A percentile compares a stretch with the other conserved stretches of the same genome.
These are phyloP conservation scores for Cicer judaicum DNA, from an alignment of 306 rosid species.

Conservation along the genomic window DNA sequence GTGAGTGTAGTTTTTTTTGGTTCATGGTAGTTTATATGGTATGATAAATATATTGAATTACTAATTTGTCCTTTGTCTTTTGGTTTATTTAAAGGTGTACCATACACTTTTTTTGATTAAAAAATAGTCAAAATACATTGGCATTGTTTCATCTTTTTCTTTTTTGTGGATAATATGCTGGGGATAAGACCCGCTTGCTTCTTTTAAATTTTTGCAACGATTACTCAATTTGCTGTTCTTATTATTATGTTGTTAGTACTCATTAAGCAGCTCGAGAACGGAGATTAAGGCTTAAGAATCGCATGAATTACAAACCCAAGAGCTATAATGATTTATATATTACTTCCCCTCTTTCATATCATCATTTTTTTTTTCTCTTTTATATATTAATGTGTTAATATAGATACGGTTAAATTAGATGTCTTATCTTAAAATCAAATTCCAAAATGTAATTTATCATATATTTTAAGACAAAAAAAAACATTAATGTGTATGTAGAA, in stretches of 20 bases:
- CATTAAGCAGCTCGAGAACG: conserved; percentile 58
- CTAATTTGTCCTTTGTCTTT: conserved; percentile 61
- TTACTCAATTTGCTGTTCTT: conserved; percentile 27
- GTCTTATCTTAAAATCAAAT: too few relatives aligned
- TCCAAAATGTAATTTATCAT: fast-evolving
- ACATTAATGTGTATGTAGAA: too few relatives aligned
- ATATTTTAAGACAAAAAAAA: too few relatives aligned
- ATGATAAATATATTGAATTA: conserved; percentile 45
- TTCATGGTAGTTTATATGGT: conserved; percentile 31
- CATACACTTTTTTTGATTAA: conserved; percentile 53
- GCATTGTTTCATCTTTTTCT: conserved; percentile 23
- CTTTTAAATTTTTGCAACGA: conserved; percentile 43
- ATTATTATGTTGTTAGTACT: neutral
- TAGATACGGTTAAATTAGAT: fast-evolving
- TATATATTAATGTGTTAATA: too few relatives aligned
- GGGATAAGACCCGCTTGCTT: conserved; percentile 50
- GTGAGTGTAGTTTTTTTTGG: conserved; percentile 28
- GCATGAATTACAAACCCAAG: conserved; percentile 55
- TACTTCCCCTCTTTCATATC: too few relatives aligned
- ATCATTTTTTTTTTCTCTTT: too few relatives aligned
- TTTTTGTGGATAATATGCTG: conserved; percentile 47
- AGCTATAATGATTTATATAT: conserved; percentile 8
- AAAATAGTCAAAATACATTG: conserved; percentile 41
- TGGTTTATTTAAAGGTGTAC: conserved; percentile 55
- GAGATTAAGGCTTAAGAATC: conserved; percentile 63